A percentile compares a stretch with the other conserved stretches of the same genome.
Evolutionary conservation across 2,329 filamentous ascomycete species (phyloP).

Genomic region (Cladosporium austrohemisphaericum): DNA sequence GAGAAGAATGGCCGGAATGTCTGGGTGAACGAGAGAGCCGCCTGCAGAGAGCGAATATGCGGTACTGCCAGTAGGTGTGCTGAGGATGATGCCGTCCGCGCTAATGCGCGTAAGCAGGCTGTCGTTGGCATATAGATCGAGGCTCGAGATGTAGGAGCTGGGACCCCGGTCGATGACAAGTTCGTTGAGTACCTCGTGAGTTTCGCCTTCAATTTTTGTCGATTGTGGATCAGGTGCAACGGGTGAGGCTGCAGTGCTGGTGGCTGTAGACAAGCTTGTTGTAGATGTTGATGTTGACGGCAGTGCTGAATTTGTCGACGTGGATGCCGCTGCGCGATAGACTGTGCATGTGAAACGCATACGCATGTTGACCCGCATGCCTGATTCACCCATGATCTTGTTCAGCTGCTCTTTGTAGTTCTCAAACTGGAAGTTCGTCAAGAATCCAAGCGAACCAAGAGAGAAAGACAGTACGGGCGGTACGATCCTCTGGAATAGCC

Average conservation of each 20-base stretch:
- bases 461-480: constrained; percentile 82
- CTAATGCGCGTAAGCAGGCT: constrained; percentile 93
- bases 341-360: constrained; percentile 99
- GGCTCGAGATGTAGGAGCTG: constrained; percentile 92
- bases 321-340: constrained; percentile 59
- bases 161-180: constrained; percentile 96
- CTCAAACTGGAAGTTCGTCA: constrained; percentile 84
- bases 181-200: constrained; percentile 97
- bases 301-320: constrained; percentile 28
- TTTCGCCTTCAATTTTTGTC: constrained; percentile 79
- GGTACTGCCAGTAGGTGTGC: constrained; percentile 83
- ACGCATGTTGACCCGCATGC: constrained; percentile 94
- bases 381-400: constrained; percentile 85
- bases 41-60: constrained; percentile 95
- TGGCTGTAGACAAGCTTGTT: constrained; percentile 31
- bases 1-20: constrained; percentile 92
- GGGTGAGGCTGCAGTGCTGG: constrained; percentile 8
- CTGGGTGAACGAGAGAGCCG: constrained; percentile 90
- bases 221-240: constrained; percentile 39
- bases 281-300: constrained; percentile 25
- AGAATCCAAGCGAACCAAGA: constrained; percentile 79
- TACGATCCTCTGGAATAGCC: constrained; percentile 87
- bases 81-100: constrained; percentile 96
- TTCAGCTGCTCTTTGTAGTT: constrained; percentile 83
- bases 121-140: constrained; percentile 93